Evolutionary conservation across 768 basidiomycete genomes (phyloP).

Genomic region (Leccinum disarticulatum): DNA sequence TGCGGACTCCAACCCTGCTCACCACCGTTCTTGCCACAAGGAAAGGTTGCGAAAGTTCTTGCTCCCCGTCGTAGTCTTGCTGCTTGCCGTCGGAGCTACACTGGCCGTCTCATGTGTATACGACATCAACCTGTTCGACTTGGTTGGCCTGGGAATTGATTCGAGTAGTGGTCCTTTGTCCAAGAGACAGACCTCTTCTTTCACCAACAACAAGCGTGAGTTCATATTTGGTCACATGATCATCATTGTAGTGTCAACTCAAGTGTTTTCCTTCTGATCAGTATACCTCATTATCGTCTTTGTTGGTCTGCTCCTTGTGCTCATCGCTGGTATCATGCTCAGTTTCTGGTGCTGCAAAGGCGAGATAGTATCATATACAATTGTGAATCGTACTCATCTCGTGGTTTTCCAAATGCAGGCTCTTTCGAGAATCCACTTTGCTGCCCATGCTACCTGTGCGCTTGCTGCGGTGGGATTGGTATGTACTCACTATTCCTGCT

Average conservation of each 20-base stretch:
- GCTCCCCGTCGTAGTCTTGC: constrained; percentile 32
- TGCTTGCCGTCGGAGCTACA: constrained; percentile 34
- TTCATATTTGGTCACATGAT: constrained; percentile 2
- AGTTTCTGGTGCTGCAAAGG: constrained; percentile 68
- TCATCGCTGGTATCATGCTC: constrained; percentile 55
- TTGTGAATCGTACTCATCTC: neutral
- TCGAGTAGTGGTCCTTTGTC: constrained; percentile 29
- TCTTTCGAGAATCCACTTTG: constrained; percentile 63
- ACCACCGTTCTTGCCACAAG: constrained; percentile 35
- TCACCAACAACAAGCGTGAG: constrained; percentile 45
- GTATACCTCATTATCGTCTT: constrained; percentile 67
- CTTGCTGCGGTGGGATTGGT: constrained; percentile 71
- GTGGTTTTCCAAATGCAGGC: constrained; percentile 31
- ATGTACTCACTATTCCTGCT: constrained; percentile 13
- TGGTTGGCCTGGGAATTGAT: constrained; percentile 27
- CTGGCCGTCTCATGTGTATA: constrained; percentile 34
- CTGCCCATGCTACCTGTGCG: constrained; percentile 72
- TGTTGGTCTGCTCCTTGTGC: constrained; percentile 57
- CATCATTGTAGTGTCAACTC: neutral
- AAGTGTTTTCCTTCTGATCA: constrained; percentile 19
- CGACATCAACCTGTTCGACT: constrained; percentile 23
- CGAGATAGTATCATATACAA: constrained; percentile 15
- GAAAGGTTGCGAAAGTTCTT: constrained; percentile 35
- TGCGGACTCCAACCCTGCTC: constrained; percentile 15
- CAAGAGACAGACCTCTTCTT: constrained; percentile 31